phyloP scores from a whole-genome alignment of 164 flowering plant species.

The Vitis rupestris region DNA sequence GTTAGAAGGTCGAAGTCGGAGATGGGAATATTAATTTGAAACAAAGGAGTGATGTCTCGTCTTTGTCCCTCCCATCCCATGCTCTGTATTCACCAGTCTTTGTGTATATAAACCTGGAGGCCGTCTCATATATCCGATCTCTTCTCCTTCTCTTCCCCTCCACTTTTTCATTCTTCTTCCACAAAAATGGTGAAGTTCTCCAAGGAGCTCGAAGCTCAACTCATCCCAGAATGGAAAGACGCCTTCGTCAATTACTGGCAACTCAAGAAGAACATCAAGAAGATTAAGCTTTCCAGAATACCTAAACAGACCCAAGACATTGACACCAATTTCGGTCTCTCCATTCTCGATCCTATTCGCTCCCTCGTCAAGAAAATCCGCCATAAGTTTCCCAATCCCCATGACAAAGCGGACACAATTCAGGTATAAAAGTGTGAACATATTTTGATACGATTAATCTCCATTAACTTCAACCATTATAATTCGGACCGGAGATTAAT shows the following conservation, averaged over 20 bases:
- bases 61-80: no score
- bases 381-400: constrained; percentile 1
- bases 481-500: no score
- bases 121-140: not conserved
- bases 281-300: constrained; percentile 53
- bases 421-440: constrained; percentile 24
- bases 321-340: constrained; percentile 35
- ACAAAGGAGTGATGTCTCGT: no score
- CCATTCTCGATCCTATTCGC: constrained; percentile 65
- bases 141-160: not conserved
- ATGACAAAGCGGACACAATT: constrained; percentile 24
- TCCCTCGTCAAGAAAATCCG: constrained; percentile 17
- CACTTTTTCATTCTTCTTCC: not conserved
- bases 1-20: no score
- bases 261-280: constrained; percentile 81
- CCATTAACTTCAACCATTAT: no score
- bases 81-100: no score
- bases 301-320: constrained; percentile 19
- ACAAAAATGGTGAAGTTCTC: constrained; percentile 92
- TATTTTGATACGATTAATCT: no score
- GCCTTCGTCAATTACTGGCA: constrained; percentile 92
- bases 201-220: constrained; percentile 92
- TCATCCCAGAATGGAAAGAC: constrained; percentile 97
- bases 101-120: no score
- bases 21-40: no score